A percentile compares a stretch with the other conserved stretches of the same genome.
Conservation (phyloP, 805 yeast genomes). For the Lachancea meyersii region DNA sequence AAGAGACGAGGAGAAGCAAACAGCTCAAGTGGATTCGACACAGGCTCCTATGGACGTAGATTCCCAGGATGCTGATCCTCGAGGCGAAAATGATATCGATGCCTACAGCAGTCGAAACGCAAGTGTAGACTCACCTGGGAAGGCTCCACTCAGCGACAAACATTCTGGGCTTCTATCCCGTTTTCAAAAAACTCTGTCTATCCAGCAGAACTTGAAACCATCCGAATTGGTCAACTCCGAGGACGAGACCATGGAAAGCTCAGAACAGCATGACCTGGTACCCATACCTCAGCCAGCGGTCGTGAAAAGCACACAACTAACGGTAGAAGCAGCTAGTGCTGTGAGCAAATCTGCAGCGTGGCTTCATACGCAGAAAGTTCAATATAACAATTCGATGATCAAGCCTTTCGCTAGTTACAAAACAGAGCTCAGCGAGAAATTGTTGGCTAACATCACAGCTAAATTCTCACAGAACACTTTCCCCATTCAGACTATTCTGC, state of each 20-base stretch:
- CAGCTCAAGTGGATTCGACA: background rate
- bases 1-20: slow-evolving; percentile 8
- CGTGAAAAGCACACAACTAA: slow-evolving; percentile 31
- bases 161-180: slow-evolving; percentile 49
- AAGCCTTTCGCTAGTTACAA: slow-evolving; percentile 19
- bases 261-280: slow-evolving; percentile 42
- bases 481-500: slow-evolving; percentile 31
- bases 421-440: slow-evolving; percentile 24
- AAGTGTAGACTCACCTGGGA: background rate
- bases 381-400: slow-evolving; percentile 26
- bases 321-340: slow-evolving; percentile 31
- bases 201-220: slow-evolving; percentile 24
- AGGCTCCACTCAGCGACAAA: slow-evolving; percentile 31
- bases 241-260: slow-evolving; percentile 17
- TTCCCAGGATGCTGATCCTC: background rate
- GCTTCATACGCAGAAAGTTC: slow-evolving; percentile 24
- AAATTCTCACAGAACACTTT: slow-evolving; percentile 26
- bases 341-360: slow-evolving; percentile 37
- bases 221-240: slow-evolving; percentile 16
- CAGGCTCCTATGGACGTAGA: background rate
- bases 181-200: slow-evolving; percentile 40
- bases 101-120: background rate
- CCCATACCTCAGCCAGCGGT: slow-evolving; percentile 80
- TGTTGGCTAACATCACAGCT: slow-evolving; percentile 28
- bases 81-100: background rate